These are phyloP conservation scores for Helotiales sp. DNA, from an alignment of 2,329 filamentous ascomycete species.

Conservation along the genomic window DNA sequence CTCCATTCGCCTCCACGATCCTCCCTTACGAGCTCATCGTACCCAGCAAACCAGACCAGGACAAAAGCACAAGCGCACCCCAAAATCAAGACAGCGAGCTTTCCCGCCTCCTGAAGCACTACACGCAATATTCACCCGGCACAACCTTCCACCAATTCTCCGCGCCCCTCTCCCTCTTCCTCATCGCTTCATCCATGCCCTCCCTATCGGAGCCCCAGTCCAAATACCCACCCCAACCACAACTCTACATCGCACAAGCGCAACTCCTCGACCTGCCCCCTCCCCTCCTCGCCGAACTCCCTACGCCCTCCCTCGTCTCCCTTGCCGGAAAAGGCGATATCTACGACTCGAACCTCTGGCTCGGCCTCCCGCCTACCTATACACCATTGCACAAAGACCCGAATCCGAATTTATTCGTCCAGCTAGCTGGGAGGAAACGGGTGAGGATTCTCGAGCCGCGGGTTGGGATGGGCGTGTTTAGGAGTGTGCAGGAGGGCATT, in stretches of 20 bases:
- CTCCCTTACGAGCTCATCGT: conserved; percentile 62
- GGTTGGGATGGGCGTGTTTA: conserved; percentile 69
- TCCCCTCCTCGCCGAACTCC: conserved; percentile 67
- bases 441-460: conserved; percentile 73
- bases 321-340: conserved; percentile 76
- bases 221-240: not conserved
- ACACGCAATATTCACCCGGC: conserved; percentile 15
- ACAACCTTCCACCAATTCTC: conserved; percentile 52
- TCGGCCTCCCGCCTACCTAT: conserved; percentile 84
- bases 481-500: conserved; percentile 48
- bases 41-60: not conserved
- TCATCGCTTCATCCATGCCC: conserved; percentile 22
- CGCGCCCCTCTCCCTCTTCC: conserved; percentile 45
- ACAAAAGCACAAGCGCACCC: not conserved
- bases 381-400: conserved; percentile 92
- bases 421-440: conserved; percentile 74
- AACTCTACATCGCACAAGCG: conserved; percentile 88
- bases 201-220: not conserved
- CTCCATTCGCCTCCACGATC: conserved; percentile 50
- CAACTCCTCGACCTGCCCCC: conserved; percentile 71
- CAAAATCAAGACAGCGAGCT: not conserved
- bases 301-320: conserved; percentile 67
- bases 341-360: conserved; percentile 88
- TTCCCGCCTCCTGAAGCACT: conserved; percentile 1
- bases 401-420: conserved; percentile 90